Base-by-base conservation (phyloP, 345 rosid species). In the Hevea brasiliensis region DNA sequence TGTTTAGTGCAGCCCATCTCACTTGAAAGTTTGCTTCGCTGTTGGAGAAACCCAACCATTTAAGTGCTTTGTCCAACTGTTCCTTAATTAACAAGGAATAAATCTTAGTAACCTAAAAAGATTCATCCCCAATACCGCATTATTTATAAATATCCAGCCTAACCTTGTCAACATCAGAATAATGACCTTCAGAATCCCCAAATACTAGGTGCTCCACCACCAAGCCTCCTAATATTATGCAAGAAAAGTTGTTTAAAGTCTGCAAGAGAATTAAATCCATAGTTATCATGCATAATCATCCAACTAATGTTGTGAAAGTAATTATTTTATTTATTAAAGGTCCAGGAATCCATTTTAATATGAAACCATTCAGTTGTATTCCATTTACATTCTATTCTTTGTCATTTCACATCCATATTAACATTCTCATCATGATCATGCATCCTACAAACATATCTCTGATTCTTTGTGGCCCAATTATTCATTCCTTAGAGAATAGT, bases 81-180 rank as follows among this genome's bases (percentile, higher is more conserved):
- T 54, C 15, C 54, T 68, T 24, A 29, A 53, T 44, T 27, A 60
- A 35, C 10, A 73, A 18, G 4, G 26, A 14, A 48, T 12, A 48
- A 14, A 14, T 48, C 53, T 48, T 48, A 14, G 18, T 48, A 2
- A 48, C 20, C 0, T 3, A 3, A 48, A 48, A 48, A 9, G 53
- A 48, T 48, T 14, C 4, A 48, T 48, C 14, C 14, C 53, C 14
- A 48, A 13, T 0, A 44, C 14, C 1, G 8, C 53, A 48, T 0
- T 48, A 48, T 48, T 15, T 12, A 47, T 23, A 61, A 47, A 17
- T 61, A 0, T 7, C 23, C 12, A 1, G 8, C 14, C 24, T 47
- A 20, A 91, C 89, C 92, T 84, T 84, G 15, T 73, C 65, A 70
- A 85, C 65, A 73, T 89, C 90, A 1, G 89, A 61, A 74, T 83